These are phyloP conservation scores for Cenchrus purpureus DNA, from an alignment of 176 grass and related monocot species.

Conservation along the genomic window DNA sequence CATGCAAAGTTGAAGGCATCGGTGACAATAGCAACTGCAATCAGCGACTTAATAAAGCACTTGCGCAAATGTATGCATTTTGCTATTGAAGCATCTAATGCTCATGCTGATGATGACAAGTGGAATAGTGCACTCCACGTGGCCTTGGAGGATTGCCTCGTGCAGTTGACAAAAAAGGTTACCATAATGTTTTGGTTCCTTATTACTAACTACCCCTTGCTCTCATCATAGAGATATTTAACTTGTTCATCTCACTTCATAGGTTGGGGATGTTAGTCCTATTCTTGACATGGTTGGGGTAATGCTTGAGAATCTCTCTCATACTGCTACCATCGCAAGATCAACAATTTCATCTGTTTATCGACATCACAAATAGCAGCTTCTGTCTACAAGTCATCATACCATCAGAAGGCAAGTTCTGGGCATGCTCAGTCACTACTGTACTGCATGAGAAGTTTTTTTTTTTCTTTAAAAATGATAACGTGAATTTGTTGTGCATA, in stretches of 20 bases:
- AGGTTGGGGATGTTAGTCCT: constrained; percentile 92
- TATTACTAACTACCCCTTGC: constrained; percentile 30
- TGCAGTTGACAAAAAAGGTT: constrained; percentile 85
- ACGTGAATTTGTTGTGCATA: constrained; percentile 36
- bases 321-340: constrained; percentile 59
- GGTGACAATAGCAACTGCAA: constrained; percentile 73
- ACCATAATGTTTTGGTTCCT: constrained; percentile 33
- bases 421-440: not conserved
- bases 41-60: constrained; percentile 84
- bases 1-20: constrained; percentile 75
- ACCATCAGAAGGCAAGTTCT: constrained; percentile 79
- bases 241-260: constrained; percentile 40
- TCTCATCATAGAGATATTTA: constrained; percentile 32
- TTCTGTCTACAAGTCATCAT: constrained; percentile 76
- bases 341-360: constrained; percentile 87
- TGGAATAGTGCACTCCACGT: constrained; percentile 71
- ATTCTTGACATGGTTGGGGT: constrained; percentile 93
- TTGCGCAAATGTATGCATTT: constrained; percentile 92
- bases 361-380: constrained; percentile 79
- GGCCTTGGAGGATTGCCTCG: constrained; percentile 82
- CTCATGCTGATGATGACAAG: constrained; percentile 46
- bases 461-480: constrained; percentile 38
- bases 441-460: constrained; percentile 25
- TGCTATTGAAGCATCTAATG: constrained; percentile 83
- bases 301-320: constrained; percentile 84